These are phyloP conservation scores for Leucocoprinus sp. DNA, from an alignment of 768 basidiomycete genomes.

Conservation along the genomic window DNA sequence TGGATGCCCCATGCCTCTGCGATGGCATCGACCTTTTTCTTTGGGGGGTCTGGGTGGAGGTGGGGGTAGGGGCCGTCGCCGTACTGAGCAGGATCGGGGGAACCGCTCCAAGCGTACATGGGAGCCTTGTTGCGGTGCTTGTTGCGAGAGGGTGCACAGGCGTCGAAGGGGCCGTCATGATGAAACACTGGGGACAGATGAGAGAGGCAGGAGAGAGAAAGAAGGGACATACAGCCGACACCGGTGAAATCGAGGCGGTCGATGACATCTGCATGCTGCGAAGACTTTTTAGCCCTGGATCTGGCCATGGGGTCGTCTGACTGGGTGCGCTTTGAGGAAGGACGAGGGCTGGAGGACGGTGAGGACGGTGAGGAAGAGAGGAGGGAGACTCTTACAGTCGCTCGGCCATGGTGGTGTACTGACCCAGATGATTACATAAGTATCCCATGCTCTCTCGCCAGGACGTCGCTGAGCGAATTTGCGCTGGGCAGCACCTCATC, in stretches of 20 bases:
- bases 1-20: slow-evolving; percentile 93
- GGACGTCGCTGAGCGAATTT: slow-evolving; percentile 60
- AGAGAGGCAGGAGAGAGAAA: slow-evolving; percentile 14
- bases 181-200: slow-evolving; percentile 61
- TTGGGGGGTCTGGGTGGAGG: slow-evolving; percentile 52
- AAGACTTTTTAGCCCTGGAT: slow-evolving; percentile 60
- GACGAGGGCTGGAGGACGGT: slow-evolving; percentile 27
- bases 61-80: slow-evolving; percentile 44
- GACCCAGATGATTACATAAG: too few relatives aligned
- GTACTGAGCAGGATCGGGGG: slow-evolving; percentile 29
- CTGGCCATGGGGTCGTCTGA: slow-evolving; percentile 36
- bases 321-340: slow-evolving; percentile 32
- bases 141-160: slow-evolving; percentile 86
- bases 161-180: slow-evolving; percentile 89
- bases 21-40: slow-evolving; percentile 83
- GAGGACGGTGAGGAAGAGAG: slow-evolving; percentile 3
- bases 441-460: slow-evolving; percentile 29
- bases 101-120: slow-evolving; percentile 65
- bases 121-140: slow-evolving; percentile 72
- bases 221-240: slow-evolving; percentile 57
- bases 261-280: slow-evolving; percentile 81
- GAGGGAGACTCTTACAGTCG: neutral
- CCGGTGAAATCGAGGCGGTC: slow-evolving; percentile 83
- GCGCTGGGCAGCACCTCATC: slow-evolving; percentile 69
- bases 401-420: slow-evolving; percentile 19